Percentiles rank a stretch among this genome's conserved stretches.
Evolutionary conservation across 163 green algal species (phyloP).

Genomic region (Scenedesmus sp.): DNA sequence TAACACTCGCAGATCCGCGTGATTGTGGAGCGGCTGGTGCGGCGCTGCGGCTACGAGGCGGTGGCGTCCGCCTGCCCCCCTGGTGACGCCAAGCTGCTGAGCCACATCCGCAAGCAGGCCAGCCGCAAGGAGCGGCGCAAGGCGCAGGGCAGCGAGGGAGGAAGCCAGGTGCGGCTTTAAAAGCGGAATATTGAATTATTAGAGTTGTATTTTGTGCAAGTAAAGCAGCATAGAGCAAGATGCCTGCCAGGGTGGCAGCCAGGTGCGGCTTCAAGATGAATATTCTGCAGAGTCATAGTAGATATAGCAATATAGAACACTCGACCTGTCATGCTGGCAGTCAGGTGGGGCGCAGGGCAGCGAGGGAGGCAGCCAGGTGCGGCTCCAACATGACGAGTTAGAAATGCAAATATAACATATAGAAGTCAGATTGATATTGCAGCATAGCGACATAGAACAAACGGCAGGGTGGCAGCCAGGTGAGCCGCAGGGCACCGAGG

Average conservation of each 20-base stretch:
- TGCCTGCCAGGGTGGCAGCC: not conserved
- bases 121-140: slow-evolving; percentile 67
- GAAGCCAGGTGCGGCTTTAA: slow-evolving; percentile 64
- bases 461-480: too few species aligned
- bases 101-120: slow-evolving; percentile 90
- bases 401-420: not conserved
- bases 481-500: too few species aligned
- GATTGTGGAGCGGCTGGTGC: slow-evolving; percentile 93
- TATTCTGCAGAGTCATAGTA: not conserved
- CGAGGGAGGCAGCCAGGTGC: slow-evolving; percentile 52
- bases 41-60: slow-evolving; percentile 87
- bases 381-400: not conserved
- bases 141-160: slow-evolving; percentile 54
- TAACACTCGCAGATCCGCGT: slow-evolving; percentile 79
- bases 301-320: not conserved
- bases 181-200: too few species aligned
- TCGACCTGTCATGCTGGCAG: too few species aligned
- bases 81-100: slow-evolving; percentile 87
- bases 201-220: not conserved
- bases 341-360: too few species aligned
- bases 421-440: not conserved
- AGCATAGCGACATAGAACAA: not conserved
- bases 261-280: not conserved
- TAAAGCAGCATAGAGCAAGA: not conserved
- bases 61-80: slow-evolving; percentile 85